These are phyloP conservation scores for Aspergillus saccharolyticus DNA, from an alignment of 495 filamentous ascomycete species.

Conservation along the genomic window DNA sequence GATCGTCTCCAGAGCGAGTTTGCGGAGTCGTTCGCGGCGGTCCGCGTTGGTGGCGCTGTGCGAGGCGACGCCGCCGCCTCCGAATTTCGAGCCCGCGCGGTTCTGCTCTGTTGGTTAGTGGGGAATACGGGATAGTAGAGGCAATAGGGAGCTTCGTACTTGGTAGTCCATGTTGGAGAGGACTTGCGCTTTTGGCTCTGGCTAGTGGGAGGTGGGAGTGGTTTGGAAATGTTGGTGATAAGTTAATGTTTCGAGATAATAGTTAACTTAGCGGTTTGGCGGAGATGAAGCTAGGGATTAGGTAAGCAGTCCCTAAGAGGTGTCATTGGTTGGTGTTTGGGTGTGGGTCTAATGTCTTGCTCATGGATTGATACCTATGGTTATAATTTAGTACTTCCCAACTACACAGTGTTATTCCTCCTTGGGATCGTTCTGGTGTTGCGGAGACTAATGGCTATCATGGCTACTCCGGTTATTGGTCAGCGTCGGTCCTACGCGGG, in stretches of 20 bases:
- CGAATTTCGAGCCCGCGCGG: slow-evolving; percentile 95
- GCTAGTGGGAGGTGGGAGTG: background rate
- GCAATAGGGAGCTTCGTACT: slow-evolving; percentile 28
- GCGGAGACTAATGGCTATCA: slow-evolving; percentile 3
- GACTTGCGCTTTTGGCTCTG: background rate
- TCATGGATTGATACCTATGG: no score
- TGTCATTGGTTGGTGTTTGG: slow-evolving; percentile 6
- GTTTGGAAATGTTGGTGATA: slow-evolving; percentile 5
- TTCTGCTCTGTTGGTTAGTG: slow-evolving; percentile 55
- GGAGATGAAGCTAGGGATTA: slow-evolving; percentile 22
- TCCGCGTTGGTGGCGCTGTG: slow-evolving; percentile 92
- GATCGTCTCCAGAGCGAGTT: slow-evolving; percentile 96
- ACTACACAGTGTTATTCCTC: background rate
- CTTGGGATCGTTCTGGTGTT: no score
- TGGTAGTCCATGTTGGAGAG: slow-evolving; percentile 56
- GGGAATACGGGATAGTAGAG: no score
- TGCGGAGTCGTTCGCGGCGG: slow-evolving; percentile 92
- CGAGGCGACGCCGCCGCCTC: slow-evolving; percentile 93
- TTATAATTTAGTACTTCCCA: no score
- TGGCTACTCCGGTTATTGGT: slow-evolving; percentile 39
- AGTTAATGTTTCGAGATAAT: no score
- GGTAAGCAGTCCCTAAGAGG: slow-evolving; percentile 17
- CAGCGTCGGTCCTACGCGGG: slow-evolving; percentile 74
- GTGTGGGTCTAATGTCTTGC: no score
- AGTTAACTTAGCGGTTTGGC: background rate